phyloP scores from a whole-genome alignment of 148 eudicot genomes.

The Selenicereus undatus region DNA sequence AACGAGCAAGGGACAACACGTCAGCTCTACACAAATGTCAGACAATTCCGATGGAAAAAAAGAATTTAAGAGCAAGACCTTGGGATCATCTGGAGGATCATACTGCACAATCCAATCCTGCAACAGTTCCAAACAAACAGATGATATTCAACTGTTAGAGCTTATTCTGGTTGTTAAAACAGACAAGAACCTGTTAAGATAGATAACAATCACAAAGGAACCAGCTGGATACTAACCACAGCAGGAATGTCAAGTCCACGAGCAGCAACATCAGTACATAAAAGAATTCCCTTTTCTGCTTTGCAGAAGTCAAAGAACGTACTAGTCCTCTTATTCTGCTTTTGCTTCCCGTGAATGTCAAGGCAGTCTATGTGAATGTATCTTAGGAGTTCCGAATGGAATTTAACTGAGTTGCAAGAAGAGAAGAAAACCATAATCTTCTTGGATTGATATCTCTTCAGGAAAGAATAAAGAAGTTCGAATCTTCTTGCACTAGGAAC shows the following conservation, averaged over 20 bases:
- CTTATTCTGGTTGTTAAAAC: background rate
- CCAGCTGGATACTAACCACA: conserved; percentile 53
- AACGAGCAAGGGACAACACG: background rate
- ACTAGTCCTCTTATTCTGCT: conserved; percentile 73
- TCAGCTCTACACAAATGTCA: conserved; percentile 1
- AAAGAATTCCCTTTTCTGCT: conserved; percentile 78
- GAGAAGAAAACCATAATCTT: conserved; percentile 99
- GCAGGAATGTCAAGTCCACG: conserved; percentile 97
- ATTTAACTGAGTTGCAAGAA: conserved; percentile 90
- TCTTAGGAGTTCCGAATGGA: conserved; percentile 76
- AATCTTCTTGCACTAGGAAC: conserved; percentile 83
- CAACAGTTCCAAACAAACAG: conserved; percentile 6
- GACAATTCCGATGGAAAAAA: background rate
- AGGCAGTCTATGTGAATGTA: conserved; percentile 63
- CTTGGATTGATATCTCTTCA: conserved; percentile 64
- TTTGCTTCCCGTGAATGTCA: conserved; percentile 95
- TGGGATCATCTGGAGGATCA: conserved; percentile 98
- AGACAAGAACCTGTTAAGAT: background rate
- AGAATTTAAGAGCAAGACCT: conserved; percentile 40
- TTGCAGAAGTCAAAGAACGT: conserved; percentile 81
- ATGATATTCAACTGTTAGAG: background rate
- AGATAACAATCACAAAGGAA: background rate
- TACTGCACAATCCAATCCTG: conserved; percentile 98
- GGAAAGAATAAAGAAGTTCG: conserved; percentile 72
- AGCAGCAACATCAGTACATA: conserved; percentile 98